Base-by-base conservation (phyloP, 2,329 filamentous ascomycete genomes). In the Calonectria crousiana region DNA sequence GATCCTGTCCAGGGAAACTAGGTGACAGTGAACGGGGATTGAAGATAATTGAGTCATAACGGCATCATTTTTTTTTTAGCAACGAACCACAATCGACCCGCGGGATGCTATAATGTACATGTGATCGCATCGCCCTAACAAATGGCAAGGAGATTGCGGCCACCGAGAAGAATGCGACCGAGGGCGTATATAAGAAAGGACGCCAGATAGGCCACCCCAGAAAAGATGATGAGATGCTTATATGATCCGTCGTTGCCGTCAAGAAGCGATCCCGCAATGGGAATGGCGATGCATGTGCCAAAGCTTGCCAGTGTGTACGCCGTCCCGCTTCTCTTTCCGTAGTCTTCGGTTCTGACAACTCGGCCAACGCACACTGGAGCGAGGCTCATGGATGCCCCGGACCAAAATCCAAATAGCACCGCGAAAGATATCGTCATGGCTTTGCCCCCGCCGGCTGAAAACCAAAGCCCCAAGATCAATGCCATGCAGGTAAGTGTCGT, bases 291-390 rank as follows among this genome's bases (percentile, higher is more conserved):
- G 71, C 92, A 83, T 9, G 78, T 77, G 4, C 81, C 92, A 77
- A 95, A 90, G 66, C 90, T 91, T 18, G 94, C 92, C 44, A 95
- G 86, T 0, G 90, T 93, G 79, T 93, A 95, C 67, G 91, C 90
- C 0, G 92, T 94, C 3, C 92, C 92, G 78, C 93, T 94, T 76
- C 94, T 92, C 47, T 92, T 86, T 0, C 93, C 93, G 76, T 94
- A 94, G 67, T 94, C 87, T 76, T 92, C 89, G 0, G 92, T 93
- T 41, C 90, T 88, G 83, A 93, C 95, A 4, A 95, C 87, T 83
- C 94, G 92, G 0, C 92, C 92, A 2, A 95, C 88, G 76, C 93
- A 95, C 0, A 95, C 93, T 0, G 94, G 93, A 0, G 92, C 93
- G 65, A 95, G 82, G 6, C 89, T 91, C 79, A 95, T 94, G 74